phyloP scores from a whole-genome alignment of 805 yeast genomes.

The Brettanomyces naardenensis region DNA sequence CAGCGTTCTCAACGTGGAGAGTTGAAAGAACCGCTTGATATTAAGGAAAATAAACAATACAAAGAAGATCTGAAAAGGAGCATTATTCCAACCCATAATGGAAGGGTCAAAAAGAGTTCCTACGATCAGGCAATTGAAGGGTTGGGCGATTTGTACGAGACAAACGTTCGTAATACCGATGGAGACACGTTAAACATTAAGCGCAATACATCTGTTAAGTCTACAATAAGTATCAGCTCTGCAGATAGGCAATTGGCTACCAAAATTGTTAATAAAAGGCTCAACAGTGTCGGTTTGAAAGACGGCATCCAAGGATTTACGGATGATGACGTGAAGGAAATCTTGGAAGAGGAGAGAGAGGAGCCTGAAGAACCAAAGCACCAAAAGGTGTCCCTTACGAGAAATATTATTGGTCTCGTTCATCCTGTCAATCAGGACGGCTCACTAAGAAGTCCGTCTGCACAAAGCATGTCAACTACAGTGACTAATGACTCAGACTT shows the following conservation, averaged over 20 bases:
- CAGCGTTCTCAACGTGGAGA: conserved; percentile 19
- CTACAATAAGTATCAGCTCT: conserved; percentile 21
- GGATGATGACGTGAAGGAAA: conserved; percentile 13
- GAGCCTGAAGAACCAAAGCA: background rate
- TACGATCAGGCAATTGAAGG: conserved; percentile 12
- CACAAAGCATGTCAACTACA: conserved; percentile 10
- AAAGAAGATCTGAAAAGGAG: conserved; percentile 12
- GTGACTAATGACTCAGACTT: conserved; percentile 24
- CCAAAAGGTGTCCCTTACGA: conserved; percentile 9
- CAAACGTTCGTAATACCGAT: conserved; percentile 25
- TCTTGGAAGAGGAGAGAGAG: conserved; percentile 4
- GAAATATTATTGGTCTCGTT: conserved; percentile 14
- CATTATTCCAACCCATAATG: conserved; percentile 1
- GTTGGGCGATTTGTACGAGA: conserved; percentile 26
- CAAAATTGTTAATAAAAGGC: conserved; percentile 10
- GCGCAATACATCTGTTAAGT: conserved; percentile 22
- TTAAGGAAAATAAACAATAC: conserved; percentile 8
- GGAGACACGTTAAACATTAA: conserved; percentile 17
- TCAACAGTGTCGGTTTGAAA: conserved; percentile 9
- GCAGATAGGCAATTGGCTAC: conserved; percentile 22
- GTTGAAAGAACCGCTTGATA: conserved; percentile 12
- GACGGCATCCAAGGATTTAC: conserved; percentile 18
- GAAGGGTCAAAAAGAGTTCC: background rate
- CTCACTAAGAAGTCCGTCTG: background rate
- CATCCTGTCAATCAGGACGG: background rate